phyloP scores from a whole-genome alignment of 805 yeast genomes.

The Wickerhamomyces subpelliculosus region DNA sequence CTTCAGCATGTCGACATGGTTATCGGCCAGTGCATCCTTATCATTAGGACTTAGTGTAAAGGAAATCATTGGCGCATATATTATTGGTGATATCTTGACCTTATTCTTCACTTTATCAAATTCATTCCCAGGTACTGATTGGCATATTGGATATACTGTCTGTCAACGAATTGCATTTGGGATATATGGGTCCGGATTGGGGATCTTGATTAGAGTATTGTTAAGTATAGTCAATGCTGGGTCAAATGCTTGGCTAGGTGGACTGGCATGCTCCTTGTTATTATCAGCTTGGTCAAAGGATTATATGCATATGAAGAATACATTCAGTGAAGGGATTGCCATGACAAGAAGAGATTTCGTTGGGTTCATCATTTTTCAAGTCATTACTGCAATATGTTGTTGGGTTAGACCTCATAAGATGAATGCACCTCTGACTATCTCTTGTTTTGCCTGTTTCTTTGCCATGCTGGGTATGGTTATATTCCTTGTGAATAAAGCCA shows the following conservation, averaged over 20 bases:
- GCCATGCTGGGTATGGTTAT: constrained; percentile 26
- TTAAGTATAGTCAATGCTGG: constrained; percentile 43
- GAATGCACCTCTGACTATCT: constrained; percentile 15
- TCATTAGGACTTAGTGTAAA: constrained; percentile 38
- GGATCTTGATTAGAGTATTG: constrained; percentile 34
- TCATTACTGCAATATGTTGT: constrained; percentile 19
- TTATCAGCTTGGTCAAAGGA: constrained; percentile 34
- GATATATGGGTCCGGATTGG: constrained; percentile 35
- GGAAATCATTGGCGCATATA: constrained; percentile 36
- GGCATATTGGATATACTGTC: constrained; percentile 40
- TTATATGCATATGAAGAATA: constrained; percentile 26
- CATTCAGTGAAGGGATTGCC: constrained; percentile 24
- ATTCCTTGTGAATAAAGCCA: constrained; percentile 24
- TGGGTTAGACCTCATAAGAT: constrained; percentile 21
- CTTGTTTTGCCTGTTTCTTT: constrained; percentile 20
- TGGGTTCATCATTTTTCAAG: constrained; percentile 31
- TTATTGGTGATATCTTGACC: constrained; percentile 40
- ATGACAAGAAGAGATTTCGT: constrained; percentile 23
- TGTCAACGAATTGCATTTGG: constrained; percentile 42
- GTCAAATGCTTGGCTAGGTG: constrained; percentile 39
- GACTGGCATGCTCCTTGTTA: constrained; percentile 30
- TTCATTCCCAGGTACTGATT: constrained; percentile 41
- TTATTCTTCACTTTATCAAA: constrained; percentile 37
- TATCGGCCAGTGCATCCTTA: constrained; percentile 38
- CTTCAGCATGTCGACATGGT: constrained; percentile 38